Percentiles rank a stretch among this genome's conserved stretches.
Conservation (phyloP, 176 grass and related monocot genomes). For the Alopecurus myosuroides region DNA sequence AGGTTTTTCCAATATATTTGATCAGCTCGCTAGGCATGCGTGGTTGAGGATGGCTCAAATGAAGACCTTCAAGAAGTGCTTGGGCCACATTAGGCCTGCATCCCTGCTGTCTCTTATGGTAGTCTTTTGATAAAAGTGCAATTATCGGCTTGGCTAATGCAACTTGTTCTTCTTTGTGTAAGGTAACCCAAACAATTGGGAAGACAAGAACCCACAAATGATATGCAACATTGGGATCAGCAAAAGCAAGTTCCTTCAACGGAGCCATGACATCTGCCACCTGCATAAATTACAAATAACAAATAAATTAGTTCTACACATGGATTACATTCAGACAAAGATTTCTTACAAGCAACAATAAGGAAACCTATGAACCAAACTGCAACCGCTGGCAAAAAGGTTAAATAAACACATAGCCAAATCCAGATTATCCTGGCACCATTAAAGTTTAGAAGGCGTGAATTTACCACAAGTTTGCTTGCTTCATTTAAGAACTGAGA, state of each 20-base stretch:
- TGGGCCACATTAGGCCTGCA: constrained; percentile 95
- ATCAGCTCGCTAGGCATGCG: constrained; percentile 99
- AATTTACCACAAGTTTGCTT: constrained; percentile 80
- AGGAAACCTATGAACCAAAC: not conserved
- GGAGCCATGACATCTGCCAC: constrained; percentile 87
- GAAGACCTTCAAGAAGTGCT: constrained; percentile 98
- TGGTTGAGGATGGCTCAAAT: constrained; percentile 97
- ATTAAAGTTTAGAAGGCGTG: not conserved
- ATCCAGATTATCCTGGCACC: not conserved
- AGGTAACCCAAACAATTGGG: constrained; percentile 98
- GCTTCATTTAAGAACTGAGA: constrained; percentile 90
- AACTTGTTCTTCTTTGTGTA: constrained; percentile 98
- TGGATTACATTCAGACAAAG: constrained; percentile 17
- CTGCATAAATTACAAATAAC: constrained; percentile 40
- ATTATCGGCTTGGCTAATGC: constrained; percentile 94
- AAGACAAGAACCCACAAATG: constrained; percentile 99
- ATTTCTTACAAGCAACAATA: constrained; percentile 9
- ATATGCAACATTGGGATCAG: constrained; percentile 90
- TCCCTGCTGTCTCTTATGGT: constrained; percentile 94
- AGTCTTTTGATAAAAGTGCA: constrained; percentile 89
- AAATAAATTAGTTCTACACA: not conserved
- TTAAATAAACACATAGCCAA: constrained; percentile 2
- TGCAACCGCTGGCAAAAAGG: not conserved
- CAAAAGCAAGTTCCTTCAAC: constrained; percentile 88
- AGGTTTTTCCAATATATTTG: constrained; percentile 99